Percentiles rank a stretch among this genome's conserved stretches.
Conservation (phyloP, 306 rosid genomes). For the Inga oerstediana region DNA sequence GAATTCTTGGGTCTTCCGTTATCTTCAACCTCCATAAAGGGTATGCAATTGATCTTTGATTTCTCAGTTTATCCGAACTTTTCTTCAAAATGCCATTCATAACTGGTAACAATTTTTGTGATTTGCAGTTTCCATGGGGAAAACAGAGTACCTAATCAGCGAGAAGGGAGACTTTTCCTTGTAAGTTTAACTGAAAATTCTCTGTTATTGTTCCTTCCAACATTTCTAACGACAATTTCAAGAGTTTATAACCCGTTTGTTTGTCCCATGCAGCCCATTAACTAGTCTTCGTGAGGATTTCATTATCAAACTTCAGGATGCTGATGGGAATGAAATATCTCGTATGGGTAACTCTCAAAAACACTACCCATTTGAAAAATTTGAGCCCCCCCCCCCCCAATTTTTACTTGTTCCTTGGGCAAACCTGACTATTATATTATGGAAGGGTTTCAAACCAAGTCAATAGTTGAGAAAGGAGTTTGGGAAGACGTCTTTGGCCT, state of each 20-base stretch:
- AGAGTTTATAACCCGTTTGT: background rate
- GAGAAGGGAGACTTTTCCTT: slow-evolving; percentile 78
- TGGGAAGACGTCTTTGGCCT: slow-evolving; percentile 81
- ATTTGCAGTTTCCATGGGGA: slow-evolving; percentile 87
- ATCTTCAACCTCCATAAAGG: slow-evolving; percentile 65
- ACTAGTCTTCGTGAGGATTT: slow-evolving; percentile 73
- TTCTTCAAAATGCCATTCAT: slow-evolving; percentile 16
- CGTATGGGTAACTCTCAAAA: slow-evolving; percentile 52
- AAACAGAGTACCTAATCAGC: slow-evolving; percentile 59
- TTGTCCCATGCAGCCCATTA: slow-evolving; percentile 66
- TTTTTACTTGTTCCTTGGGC: background rate
- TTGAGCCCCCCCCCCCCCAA: background rate
- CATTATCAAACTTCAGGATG: slow-evolving; percentile 62
- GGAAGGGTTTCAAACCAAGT: slow-evolving; percentile 65
- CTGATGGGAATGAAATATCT: slow-evolving; percentile 70
- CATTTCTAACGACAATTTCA: slow-evolving; percentile 7
- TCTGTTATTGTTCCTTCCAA: slow-evolving; percentile 1
- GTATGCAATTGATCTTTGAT: slow-evolving; percentile 41
- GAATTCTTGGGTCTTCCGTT: slow-evolving; percentile 70
- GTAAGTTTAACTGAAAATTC: slow-evolving; percentile 46
- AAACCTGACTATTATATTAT: slow-evolving; percentile 37
- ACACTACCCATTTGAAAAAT: slow-evolving; percentile 19
- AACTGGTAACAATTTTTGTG: slow-evolving; percentile 14
- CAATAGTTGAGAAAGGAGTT: slow-evolving; percentile 75
- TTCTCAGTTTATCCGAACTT: slow-evolving; percentile 7